Evolutionary conservation across 257 asterid genomes (phyloP), one percentile per base, ranked within the genome.

Genomic region (Oldenlandia corymbosa): DNA sequence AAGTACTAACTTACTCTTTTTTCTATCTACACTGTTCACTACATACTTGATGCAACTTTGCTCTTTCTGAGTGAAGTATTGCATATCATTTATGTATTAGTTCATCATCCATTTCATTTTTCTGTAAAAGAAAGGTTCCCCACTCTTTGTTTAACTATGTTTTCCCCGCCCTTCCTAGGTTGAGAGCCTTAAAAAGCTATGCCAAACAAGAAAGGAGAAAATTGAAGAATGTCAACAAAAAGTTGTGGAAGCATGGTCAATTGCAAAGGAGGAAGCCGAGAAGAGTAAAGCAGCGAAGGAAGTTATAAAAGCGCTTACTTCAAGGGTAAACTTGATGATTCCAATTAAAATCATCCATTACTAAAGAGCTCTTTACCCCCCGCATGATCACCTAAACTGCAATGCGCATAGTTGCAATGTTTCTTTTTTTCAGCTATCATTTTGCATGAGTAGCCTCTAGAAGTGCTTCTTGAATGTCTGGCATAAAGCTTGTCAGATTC

Each of bases 281-380:
- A 78, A 78, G 72, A 69, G 71, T 68, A 78, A 78, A 72, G 86
- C 81, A 56, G 81, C 86, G 24, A 81, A 78, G 71, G 86, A 78
- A 71, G 81, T 75, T 26, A 78, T 81, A 41, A 75, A 71, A 76
- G 81, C 71, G 51, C 67, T 81, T 61, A 75, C 81, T 34, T 60
- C 81, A 45, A 75, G 81, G 81, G 86, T 81, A 66, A 46, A 60
- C 65, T 58, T 72, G 23, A 49, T n/a, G n/a, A n/a, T n/a, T 49
- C 24, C 49, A 39, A 16, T 62, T 21, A 28, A 65, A 2, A 24
- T 36, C 48, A 68, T 68, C 67, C 23, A 14, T n/a, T 50, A 12
- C 28, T 50, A 8, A 32, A 12, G 50, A 43, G 11, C 13, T 41
- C 43, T 18, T 21, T 17, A 54, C 47, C 12, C 18, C 13, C 13